Evolutionary conservation across 306 rosid species (phyloP).

Genomic region (Arachis stenosperma): DNA sequence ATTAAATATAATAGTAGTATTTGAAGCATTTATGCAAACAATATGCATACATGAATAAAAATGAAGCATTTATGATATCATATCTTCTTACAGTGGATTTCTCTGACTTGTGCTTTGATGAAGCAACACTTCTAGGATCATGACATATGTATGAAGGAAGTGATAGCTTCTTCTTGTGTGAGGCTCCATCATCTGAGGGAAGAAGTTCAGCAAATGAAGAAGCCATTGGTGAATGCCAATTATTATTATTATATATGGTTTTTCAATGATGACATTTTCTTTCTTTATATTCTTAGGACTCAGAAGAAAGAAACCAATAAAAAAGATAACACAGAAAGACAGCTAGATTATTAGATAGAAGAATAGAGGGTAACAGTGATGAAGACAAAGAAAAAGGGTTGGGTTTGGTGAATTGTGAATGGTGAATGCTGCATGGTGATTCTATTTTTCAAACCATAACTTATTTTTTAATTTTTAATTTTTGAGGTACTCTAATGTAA

Average conservation of each 20-base stretch:
- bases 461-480: neutral
- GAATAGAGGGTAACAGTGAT: constrained; percentile 23
- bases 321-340: constrained; percentile 40
- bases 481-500: constrained; percentile 12
- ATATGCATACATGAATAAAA: no score
- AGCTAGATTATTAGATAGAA: constrained; percentile 39
- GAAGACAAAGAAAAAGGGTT: constrained; percentile 42
- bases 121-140: constrained; percentile 45
- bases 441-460: constrained; percentile 1
- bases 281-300: constrained; percentile 49
- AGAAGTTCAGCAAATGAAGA: constrained; percentile 52
- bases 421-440: constrained; percentile 8
- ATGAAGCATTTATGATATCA: no score
- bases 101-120: constrained; percentile 40
- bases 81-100: constrained; percentile 7
- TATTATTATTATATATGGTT: neutral
- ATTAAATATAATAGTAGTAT: no score
- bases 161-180: constrained; percentile 35
- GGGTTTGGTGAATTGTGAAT: constrained; percentile 37
- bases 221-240: constrained; percentile 36
- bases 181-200: constrained; percentile 48
- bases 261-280: neutral
- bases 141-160: constrained; percentile 64
- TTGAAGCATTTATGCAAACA: no score
- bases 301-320: constrained; percentile 27